phyloP scores from a whole-genome alignment of 768 basidiomycete species.

The Sporobolomyces pararoseus region DNA sequence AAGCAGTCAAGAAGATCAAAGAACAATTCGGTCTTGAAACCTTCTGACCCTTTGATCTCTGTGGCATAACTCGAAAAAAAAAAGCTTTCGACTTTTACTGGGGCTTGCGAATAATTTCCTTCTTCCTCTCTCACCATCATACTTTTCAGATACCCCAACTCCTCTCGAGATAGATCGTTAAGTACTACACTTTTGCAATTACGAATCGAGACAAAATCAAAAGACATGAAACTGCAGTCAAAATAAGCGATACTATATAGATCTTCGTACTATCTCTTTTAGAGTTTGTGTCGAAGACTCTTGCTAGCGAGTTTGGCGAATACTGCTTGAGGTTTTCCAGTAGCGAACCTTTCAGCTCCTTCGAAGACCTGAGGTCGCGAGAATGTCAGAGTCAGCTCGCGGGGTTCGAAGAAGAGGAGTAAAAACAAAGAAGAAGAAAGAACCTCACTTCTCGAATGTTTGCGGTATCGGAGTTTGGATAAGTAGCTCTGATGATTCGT shows the following conservation, averaged over 20 bases:
- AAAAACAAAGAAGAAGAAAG: not conserved
- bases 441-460: slow-evolving; percentile 35
- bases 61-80: not conserved
- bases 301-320: slow-evolving; percentile 51
- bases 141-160: too few species aligned
- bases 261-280: too few species aligned
- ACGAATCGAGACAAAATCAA: too few species aligned
- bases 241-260: too few species aligned
- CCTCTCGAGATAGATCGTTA: too few species aligned
- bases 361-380: slow-evolving; percentile 18
- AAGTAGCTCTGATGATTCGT: slow-evolving; percentile 17
- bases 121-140: too few species aligned
- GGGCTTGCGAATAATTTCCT: too few species aligned
- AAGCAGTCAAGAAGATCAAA: slow-evolving; percentile 63
- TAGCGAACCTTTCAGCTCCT: slow-evolving; percentile 59
- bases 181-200: too few species aligned
- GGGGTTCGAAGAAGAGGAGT: not conserved
- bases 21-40: slow-evolving; percentile 35
- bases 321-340: slow-evolving; percentile 58
- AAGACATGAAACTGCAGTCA: too few species aligned
- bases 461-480: slow-evolving; percentile 22
- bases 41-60: not conserved
- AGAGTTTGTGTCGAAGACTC: slow-evolving; percentile 35
- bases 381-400: not conserved
- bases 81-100: not conserved